Evolutionary conservation across 2,329 filamentous ascomycete species (phyloP).

Genomic region (Beauveria scarabaeidicola): DNA sequence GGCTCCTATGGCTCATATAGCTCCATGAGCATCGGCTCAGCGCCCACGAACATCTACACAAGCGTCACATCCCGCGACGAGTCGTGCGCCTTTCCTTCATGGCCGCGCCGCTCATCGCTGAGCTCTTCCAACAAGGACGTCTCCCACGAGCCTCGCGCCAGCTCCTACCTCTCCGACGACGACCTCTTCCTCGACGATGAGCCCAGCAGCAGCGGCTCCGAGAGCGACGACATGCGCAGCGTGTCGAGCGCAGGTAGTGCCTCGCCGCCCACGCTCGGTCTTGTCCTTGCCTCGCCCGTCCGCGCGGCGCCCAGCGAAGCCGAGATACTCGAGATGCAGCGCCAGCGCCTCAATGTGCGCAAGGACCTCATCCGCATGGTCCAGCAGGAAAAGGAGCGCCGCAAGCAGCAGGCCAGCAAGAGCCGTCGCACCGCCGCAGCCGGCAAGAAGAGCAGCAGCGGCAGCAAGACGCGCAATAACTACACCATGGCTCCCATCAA

Average conservation of each 20-base stretch:
- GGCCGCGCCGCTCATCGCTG: constrained; percentile 48
- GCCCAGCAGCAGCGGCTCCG: constrained; percentile 42
- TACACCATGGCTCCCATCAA: constrained; percentile 44
- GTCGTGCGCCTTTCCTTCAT: constrained; percentile 49
- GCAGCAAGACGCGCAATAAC: constrained; percentile 33
- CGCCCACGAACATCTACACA: constrained; percentile 38
- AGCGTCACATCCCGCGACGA: constrained; percentile 33
- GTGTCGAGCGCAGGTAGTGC: constrained; percentile 37
- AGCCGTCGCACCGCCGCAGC: constrained; percentile 27
- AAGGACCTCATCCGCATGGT: constrained; percentile 44
- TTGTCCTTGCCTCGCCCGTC: constrained; percentile 23
- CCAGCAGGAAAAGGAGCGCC: constrained; percentile 46
- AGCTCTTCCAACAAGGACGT: constrained; percentile 31
- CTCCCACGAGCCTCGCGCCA: constrained; percentile 33
- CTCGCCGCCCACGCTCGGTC: constrained; percentile 22
- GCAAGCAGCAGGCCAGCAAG: constrained; percentile 34
- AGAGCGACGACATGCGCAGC: constrained; percentile 35
- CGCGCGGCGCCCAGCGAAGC: constrained; percentile 30
- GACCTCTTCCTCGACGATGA: constrained; percentile 42
- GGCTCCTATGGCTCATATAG: constrained; percentile 43
- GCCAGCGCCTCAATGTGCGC: constrained; percentile 42
- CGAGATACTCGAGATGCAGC: constrained; percentile 42
- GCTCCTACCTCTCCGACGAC: constrained; percentile 54
- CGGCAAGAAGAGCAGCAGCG: constrained; percentile 38
- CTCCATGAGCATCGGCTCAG: constrained; percentile 35